Evolutionary conservation across 2,329 filamentous ascomycete species (phyloP), one percentile per base, ranked within the genome.

Genomic region (Berkeleyomyces rouxiae): DNA sequence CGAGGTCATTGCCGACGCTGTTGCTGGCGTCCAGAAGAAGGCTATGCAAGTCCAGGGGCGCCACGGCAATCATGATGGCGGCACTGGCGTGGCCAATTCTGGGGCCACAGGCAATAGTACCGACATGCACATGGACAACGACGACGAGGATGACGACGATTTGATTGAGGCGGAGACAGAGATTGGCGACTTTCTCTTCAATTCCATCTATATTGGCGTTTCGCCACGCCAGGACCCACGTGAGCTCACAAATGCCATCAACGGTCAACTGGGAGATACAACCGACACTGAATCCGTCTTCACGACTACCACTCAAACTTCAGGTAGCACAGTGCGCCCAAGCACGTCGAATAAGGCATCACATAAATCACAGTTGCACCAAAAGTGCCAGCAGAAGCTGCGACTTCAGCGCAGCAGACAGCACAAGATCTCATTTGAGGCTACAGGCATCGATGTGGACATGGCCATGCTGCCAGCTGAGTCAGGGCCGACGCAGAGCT

Each of bases 141-240:
- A 61, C 69, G 44, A 57, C 9, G 63, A 64, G 37, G 61, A 64
- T 7, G 40, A 57, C 23, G 87, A 85, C 61, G 85, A 84, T 43
- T 84, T 92, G 33, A 81, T 86, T 31, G 88, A 95, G 58, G 87
- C 91, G 51, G 88, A 91, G 72, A 88, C 84, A 10, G 88, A 87
- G 4, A 95, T 97, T 72, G 90, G 90, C 4, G 95, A 99, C 71
- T 95, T 95, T 68, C 78, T 99, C 13, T 99, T 99, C 79, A 97
- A 99, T 71, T 99, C 93, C 0, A 96, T 99, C 62, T 99, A 96
- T 75, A 96, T 99, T 68, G 90, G 88, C 11, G 88, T 99, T 16
- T 88, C 92, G 0, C 81, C 88, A 9, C 93, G 91, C 68, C 83
- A 86, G 64, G 92, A 97, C 68, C 90, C 90, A 4, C 82, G 82